Conservation (phyloP, 148 eudicot species). For the Oxyria digyna region DNA sequence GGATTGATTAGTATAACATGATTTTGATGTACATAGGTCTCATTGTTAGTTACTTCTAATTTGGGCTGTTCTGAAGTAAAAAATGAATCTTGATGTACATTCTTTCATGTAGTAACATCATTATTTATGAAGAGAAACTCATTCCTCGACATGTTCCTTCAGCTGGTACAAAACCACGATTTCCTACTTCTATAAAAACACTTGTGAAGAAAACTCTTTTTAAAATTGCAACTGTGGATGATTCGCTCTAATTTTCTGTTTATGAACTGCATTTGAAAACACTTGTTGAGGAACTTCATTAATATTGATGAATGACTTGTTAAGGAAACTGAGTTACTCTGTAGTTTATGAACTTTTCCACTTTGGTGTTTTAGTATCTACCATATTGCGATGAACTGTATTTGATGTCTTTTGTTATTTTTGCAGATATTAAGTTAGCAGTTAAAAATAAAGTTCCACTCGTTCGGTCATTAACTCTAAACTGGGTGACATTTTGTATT, state of each 20-base stretch:
- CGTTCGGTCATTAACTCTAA: conserved; percentile 78
- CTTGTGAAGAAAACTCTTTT: neutral
- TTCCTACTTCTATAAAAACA: too few relatives aligned
- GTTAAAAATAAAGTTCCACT: conserved; percentile 94
- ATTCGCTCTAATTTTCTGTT: neutral
- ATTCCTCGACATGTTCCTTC: neutral
- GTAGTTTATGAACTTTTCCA: neutral
- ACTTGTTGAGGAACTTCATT: too few relatives aligned
- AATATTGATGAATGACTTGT: too few relatives aligned
- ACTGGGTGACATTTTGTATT: conserved; percentile 83
- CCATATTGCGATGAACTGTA: neutral
- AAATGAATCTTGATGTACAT: neutral
- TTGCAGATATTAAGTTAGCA: conserved; percentile 74
- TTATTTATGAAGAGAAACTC: neutral
- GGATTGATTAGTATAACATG: neutral
- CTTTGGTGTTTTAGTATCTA: neutral
- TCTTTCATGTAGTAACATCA: neutral
- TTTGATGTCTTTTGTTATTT: conserved; percentile 8
- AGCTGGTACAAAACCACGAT: neutral
- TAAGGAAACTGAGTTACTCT: neutral
- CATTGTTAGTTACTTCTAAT: neutral
- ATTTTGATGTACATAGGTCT: neutral
- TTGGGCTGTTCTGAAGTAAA: neutral
- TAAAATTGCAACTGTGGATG: neutral
- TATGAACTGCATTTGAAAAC: too few relatives aligned